Evolutionary conservation across 768 basidiomycete genomes (phyloP).

Genomic region (Arthromyces matolae): DNA sequence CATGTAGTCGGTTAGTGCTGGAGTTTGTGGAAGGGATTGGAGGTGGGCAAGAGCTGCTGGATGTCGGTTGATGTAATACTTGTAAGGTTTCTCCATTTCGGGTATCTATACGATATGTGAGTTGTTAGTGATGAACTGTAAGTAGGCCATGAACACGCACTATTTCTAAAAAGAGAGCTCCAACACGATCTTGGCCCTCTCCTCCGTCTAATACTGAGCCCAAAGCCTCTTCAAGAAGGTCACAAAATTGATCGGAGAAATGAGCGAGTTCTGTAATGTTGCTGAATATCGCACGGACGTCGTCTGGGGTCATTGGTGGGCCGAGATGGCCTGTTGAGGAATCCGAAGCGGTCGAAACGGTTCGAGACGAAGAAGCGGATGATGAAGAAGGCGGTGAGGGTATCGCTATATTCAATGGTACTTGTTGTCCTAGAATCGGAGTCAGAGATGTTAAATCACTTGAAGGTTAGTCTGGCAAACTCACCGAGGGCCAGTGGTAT

Average conservation of each 20-base stretch:
- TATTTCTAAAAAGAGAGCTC: conserved; percentile 62
- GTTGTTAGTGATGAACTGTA: conserved; percentile 6
- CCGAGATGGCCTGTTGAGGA: conserved; percentile 35
- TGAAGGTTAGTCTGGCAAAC: conserved; percentile 21
- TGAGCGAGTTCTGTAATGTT: conserved; percentile 74
- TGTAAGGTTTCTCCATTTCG: conserved; percentile 68
- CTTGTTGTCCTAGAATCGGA: conserved; percentile 30
- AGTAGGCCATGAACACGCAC: conserved; percentile 37
- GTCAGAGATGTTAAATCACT: background rate
- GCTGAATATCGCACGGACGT: conserved; percentile 68
- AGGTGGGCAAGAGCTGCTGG: conserved; percentile 71
- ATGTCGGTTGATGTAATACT: conserved; percentile 78
- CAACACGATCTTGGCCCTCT: conserved; percentile 67
- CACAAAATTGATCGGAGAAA: conserved; percentile 65
- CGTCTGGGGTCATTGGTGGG: conserved; percentile 69
- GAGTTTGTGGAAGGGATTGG: conserved; percentile 38
- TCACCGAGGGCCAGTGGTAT: conserved; percentile 75
- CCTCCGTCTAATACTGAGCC: conserved; percentile 61
- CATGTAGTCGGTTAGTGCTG: conserved; percentile 64
- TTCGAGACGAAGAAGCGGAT: conserved; percentile 47
- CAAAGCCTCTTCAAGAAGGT: conserved; percentile 61
- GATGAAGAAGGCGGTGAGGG: conserved; percentile 46
- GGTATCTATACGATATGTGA: conserved; percentile 47
- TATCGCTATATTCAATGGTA: conserved; percentile 20
- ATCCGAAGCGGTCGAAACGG: conserved; percentile 49